These are phyloP conservation scores for Suhomyces atakaporum DNA, from an alignment of 1,139 yeast genomes.

Conservation along the genomic window DNA sequence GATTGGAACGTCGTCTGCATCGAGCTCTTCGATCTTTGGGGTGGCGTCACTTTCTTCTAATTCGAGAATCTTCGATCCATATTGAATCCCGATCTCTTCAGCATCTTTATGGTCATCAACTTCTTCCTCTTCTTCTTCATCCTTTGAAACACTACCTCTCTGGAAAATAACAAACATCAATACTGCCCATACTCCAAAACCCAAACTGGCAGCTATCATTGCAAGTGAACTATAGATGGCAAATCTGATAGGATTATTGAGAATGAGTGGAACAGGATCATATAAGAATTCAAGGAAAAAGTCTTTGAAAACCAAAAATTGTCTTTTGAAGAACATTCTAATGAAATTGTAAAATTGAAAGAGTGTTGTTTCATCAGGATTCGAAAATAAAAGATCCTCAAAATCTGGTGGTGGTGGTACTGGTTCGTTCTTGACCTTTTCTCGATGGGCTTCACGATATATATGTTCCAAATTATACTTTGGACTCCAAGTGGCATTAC, in stretches of 20 bases:
- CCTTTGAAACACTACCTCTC: constrained; percentile 6
- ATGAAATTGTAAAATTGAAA: constrained; percentile 26
- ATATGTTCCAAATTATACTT: constrained; percentile 60
- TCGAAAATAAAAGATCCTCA: constrained; percentile 35
- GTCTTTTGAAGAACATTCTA: constrained; percentile 22
- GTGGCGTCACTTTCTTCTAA: background rate
- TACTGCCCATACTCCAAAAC: constrained; percentile 44
- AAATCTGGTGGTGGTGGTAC: constrained; percentile 42
- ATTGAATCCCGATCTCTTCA: constrained; percentile 4
- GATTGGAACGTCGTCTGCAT: background rate
- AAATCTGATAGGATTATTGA: constrained; percentile 50
- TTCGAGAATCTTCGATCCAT: background rate
- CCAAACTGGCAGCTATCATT: constrained; percentile 39
- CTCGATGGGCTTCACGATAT: constrained; percentile 34
- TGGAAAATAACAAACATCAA: constrained; percentile 24
- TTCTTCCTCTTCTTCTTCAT: constrained; percentile 1
- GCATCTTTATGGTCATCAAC: background rate
- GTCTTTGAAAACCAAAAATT: constrained; percentile 28
- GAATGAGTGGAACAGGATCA: constrained; percentile 46
- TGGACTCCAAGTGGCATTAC: constrained; percentile 69
- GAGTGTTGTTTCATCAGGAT: constrained; percentile 21
- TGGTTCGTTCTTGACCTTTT: constrained; percentile 34
- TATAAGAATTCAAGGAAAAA: constrained; percentile 39
- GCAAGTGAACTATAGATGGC: constrained; percentile 47
- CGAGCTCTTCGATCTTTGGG: background rate